Conservation (phyloP, 352 stramenopile genomes). For the Phytopythium aichiense region DNA sequence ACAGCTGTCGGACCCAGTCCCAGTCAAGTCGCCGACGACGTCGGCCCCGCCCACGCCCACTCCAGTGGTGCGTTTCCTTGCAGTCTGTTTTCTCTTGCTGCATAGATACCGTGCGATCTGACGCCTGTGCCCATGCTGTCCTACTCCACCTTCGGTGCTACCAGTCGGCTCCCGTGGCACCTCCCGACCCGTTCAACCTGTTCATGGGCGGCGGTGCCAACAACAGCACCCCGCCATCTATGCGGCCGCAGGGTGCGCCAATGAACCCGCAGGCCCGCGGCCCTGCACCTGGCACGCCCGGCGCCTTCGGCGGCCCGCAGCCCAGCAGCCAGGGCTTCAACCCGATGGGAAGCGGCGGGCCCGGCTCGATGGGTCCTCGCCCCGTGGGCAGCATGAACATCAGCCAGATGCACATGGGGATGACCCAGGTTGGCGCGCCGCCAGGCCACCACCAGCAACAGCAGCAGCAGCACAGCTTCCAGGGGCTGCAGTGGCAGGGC, state of each 20-base stretch:
- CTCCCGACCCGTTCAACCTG: constrained; percentile 72
- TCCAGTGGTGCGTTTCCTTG: constrained; percentile 21
- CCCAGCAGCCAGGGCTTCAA: constrained; percentile 30
- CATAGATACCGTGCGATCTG: constrained; percentile 1
- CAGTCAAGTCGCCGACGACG: constrained; percentile 28
- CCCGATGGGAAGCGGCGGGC: constrained; percentile 30
- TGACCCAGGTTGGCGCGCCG: constrained; percentile 23
- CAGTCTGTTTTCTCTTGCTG: not conserved
- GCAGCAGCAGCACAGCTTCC: constrained; percentile 72
- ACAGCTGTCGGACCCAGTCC: constrained; percentile 60
- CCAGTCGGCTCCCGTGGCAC: constrained; percentile 17
- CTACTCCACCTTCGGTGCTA: not conserved
- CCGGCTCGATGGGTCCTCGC: constrained; percentile 40
- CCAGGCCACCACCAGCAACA: constrained; percentile 42
- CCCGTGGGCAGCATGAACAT: constrained; percentile 67
- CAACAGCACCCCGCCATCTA: constrained; percentile 20
- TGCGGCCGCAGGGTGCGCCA: constrained; percentile 23
- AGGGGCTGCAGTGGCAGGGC: constrained; percentile 77
- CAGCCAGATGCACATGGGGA: constrained; percentile 82
- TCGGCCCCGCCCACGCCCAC: constrained; percentile 34
- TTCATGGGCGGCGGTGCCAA: constrained; percentile 40
- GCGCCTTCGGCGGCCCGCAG: constrained; percentile 15
- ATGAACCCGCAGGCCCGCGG: constrained; percentile 27
- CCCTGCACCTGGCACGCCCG: constrained; percentile 22
- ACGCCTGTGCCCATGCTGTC: constrained; percentile 4